Base-by-base conservation (phyloP, 441 rosid species). In the Omphalea diandra region DNA sequence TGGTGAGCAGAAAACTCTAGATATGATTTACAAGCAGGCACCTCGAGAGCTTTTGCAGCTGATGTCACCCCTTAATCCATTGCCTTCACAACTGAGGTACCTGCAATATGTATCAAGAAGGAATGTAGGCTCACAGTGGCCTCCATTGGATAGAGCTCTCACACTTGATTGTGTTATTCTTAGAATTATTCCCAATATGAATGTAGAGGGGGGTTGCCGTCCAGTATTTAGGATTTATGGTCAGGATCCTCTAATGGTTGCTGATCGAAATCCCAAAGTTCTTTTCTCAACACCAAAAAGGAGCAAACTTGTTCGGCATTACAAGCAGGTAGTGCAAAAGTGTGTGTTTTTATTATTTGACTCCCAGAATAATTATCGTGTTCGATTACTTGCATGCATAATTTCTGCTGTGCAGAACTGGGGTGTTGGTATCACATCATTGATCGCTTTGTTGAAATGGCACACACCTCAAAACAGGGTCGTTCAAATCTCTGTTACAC, bases 61-160 rank as follows among this genome's bases (percentile, higher is more conserved):
- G 22, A 79, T 94, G 44, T 94, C 98, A 12, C 98, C 98, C 6
- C 85, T 94, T 46, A 94, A 94, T 81, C 99, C 99, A 0, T 81
- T 92, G 71, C 98, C 99, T 0, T 94, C 99, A 71, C 99, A 92
- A 77, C 94, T 94, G 67, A 94, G 98, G 11, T 94, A 92, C 82
- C 91, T 94, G 80, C 99, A 94, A 61, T 94, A 90, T 80, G 91
- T 94, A 12, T 87, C 96, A 2, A 87, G 97, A 80, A 89, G 97
- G 73, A 90, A 89, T 67, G 85, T 90, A 74, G 78, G 83, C 72
- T 85, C 97, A 5, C 97, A 92, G 73, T 92, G 99, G 99, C 99
- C 97, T 31, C 99, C 99, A 81, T 93, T 94, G 32, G 99, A 90
- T 77, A 83, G 97, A 60, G 89, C 89, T 11, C 93, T 94, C 73